Evolutionary conservation across 345 rosid species (phyloP).

Genomic region (Rhodamnia argentea): DNA sequence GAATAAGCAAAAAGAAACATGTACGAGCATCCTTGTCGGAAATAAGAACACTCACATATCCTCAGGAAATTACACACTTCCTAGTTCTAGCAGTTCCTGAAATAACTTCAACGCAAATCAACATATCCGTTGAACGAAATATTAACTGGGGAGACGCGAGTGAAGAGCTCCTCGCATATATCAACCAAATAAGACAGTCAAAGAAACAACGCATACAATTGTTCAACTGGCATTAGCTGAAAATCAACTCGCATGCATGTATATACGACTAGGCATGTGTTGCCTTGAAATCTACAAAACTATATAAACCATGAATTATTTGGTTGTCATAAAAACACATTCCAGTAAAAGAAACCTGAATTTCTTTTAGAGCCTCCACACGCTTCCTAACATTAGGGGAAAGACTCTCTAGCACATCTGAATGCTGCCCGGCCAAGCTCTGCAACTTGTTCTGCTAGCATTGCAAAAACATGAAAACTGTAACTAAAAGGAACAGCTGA

Average conservation of each 20-base stretch:
- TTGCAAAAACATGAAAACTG: neutral
- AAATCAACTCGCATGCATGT: neutral
- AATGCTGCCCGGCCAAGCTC: constrained; percentile 69
- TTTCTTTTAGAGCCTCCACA: constrained; percentile 80
- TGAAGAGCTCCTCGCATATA: neutral
- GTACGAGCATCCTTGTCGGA: neutral
- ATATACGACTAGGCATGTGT: neutral
- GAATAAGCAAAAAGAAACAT: neutral
- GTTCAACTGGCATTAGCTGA: neutral
- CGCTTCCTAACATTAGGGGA: constrained; percentile 66
- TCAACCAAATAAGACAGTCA: neutral
- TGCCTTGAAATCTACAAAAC: neutral
- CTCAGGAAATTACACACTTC: neutral
- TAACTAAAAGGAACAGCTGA: neutral
- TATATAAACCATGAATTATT: neutral
- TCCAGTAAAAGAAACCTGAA: constrained; percentile 40
- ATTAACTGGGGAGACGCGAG: neutral
- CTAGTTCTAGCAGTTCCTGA: neutral
- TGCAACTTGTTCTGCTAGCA: constrained; percentile 61
- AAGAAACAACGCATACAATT: neutral
- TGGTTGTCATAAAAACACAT: neutral
- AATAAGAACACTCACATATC: neutral
- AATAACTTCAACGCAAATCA: neutral
- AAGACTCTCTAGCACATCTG: constrained; percentile 62
- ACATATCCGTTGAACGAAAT: neutral